Percentiles rank a stretch among this genome's conserved stretches.
These are phyloP conservation scores for Diphasiastrum complanatum DNA, from an alignment of 83 land plant genomes.

Conservation along the genomic window DNA sequence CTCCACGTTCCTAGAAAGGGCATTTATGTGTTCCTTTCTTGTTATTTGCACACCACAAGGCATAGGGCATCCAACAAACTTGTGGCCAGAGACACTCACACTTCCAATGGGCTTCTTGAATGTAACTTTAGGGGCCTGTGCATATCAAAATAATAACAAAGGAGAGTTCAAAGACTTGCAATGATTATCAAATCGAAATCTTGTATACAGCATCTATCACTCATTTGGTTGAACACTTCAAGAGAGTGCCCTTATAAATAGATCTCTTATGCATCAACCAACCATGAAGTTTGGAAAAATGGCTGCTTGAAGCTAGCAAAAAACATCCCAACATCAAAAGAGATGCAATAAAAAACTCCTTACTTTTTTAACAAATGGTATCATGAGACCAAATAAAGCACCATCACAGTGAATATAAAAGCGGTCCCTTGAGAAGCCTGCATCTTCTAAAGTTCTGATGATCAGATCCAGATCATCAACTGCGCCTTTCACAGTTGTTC, in stretches of 20 bases:
- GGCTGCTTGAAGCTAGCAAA: too few relatives aligned
- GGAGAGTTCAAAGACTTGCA: not conserved
- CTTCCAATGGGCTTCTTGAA: slow-evolving; percentile 98
- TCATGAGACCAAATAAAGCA: slow-evolving; percentile 96
- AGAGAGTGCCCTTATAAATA: too few relatives aligned
- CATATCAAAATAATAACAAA: not conserved
- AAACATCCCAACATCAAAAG: not conserved
- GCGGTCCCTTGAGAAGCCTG: slow-evolving; percentile 67
- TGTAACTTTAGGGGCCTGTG: slow-evolving; percentile 92
- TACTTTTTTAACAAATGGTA: slow-evolving; percentile 98
- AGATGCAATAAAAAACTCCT: not conserved
- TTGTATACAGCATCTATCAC: too few relatives aligned
- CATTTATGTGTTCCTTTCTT: slow-evolving; percentile 80
- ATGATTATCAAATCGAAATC: too few relatives aligned
- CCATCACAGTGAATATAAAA: slow-evolving; percentile 99
- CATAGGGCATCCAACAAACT: slow-evolving; percentile 99
- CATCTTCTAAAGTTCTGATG: slow-evolving; percentile 66
- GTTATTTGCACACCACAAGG: slow-evolving; percentile 96
- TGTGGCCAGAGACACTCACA: slow-evolving; percentile 96
- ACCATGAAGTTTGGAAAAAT: too few relatives aligned
- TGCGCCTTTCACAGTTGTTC: slow-evolving; percentile 99
- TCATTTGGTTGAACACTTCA: too few relatives aligned
- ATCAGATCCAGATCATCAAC: slow-evolving; percentile 97
- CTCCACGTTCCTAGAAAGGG: slow-evolving; percentile 81
- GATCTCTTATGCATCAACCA: too few relatives aligned